Evolutionary conservation across 495 filamentous ascomycete genomes (phyloP).

Genomic region (Aspergillus egyptiacus): DNA sequence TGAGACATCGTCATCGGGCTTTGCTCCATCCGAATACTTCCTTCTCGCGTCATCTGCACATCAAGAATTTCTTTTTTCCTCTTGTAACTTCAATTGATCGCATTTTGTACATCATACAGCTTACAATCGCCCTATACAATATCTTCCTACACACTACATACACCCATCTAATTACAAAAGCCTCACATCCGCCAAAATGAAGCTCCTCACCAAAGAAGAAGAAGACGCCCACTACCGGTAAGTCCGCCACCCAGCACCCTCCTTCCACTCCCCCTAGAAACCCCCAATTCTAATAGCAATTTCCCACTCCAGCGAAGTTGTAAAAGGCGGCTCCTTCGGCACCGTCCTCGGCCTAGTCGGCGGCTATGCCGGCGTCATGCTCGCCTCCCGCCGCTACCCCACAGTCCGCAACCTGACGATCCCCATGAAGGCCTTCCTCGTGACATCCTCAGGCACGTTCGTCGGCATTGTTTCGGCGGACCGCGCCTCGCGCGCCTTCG

Average conservation of each 20-base stretch:
- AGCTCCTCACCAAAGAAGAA: constrained; percentile 91
- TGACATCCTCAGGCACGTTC: constrained; percentile 78
- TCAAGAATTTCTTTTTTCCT: background rate
- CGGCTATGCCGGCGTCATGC: constrained; percentile 58
- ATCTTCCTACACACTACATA: constrained; percentile 4
- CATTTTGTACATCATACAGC: background rate
- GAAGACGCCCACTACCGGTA: constrained; percentile 64
- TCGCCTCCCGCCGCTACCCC: constrained; percentile 57
- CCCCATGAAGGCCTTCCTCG: constrained; percentile 84
- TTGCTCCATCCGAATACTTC: constrained; percentile 19
- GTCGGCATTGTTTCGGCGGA: constrained; percentile 81
- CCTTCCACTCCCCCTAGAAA: no score
- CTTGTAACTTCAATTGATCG: background rate
- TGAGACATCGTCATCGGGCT: constrained; percentile 29
- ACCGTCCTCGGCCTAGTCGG: constrained; percentile 56
- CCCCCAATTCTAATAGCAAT: background rate
- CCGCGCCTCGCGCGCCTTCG: constrained; percentile 66
- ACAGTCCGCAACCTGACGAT: constrained; percentile 74
- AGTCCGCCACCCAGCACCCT: constrained; percentile 2
- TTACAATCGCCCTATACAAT: background rate
- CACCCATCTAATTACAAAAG: no score
- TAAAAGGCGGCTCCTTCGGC: constrained; percentile 74
- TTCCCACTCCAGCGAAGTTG: constrained; percentile 47
- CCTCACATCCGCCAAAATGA: no score
- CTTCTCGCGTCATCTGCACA: constrained; percentile 5